Conservation (phyloP, 805 yeast species). For the Teunomyces stri region DNA sequence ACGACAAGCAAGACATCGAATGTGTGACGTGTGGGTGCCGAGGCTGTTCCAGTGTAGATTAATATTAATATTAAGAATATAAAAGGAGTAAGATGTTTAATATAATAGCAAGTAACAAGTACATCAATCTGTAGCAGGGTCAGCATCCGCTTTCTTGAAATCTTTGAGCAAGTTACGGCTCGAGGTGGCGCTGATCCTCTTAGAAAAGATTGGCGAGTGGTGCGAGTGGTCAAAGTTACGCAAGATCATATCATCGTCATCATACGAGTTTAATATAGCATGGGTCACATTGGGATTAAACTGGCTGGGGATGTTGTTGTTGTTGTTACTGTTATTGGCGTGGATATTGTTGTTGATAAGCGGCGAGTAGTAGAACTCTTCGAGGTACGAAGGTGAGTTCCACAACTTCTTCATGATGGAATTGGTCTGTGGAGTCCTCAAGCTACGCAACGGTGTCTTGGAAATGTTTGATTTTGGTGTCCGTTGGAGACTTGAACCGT, state of each 20-base stretch:
- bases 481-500: conserved; percentile 9
- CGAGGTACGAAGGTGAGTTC: conserved; percentile 66
- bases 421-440: conserved; percentile 41
- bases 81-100: conserved; percentile 8
- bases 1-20: conserved; percentile 30
- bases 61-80: conserved; percentile 8
- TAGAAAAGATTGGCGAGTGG: conserved; percentile 10
- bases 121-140: neutral
- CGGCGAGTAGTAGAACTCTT: conserved; percentile 60
- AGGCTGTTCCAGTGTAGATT: conserved; percentile 81
- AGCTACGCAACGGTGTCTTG: conserved; percentile 35
- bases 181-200: conserved; percentile 6
- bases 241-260: conserved; percentile 46
- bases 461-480: conserved; percentile 30
- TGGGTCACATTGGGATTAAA: conserved; percentile 8
- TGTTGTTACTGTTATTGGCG: conserved; percentile 4
- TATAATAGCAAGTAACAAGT: conserved; percentile 2
- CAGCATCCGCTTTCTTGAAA: conserved; percentile 1
- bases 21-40: conserved; percentile 83
- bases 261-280: conserved; percentile 35
- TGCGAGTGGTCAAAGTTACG: conserved; percentile 34
- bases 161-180: conserved; percentile 20
- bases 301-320: neutral
- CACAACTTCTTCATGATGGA: conserved; percentile 52
- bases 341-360: conserved; percentile 5